Evolutionary conservation across 306 rosid genomes (phyloP).

Genomic region (Inga laurina): DNA sequence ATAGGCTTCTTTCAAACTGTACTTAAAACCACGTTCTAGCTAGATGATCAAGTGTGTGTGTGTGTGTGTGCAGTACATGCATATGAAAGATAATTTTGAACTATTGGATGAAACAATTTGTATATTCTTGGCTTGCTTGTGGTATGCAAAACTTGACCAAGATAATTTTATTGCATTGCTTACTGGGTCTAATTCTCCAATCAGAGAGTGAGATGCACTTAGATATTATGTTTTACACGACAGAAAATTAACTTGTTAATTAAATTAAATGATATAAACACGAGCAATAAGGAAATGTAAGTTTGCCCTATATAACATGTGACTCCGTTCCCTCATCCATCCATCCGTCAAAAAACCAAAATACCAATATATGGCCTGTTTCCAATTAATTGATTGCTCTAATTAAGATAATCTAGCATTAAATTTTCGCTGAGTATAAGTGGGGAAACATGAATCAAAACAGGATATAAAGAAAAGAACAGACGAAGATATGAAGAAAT

Average conservation of each 20-base stretch:
- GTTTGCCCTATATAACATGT: neutral
- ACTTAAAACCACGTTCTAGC: neutral
- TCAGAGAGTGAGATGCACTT: neutral
- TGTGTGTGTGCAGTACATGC: no score
- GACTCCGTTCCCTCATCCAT: neutral
- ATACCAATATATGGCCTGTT: neutral
- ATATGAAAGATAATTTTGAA: neutral
- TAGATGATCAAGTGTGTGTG: neutral
- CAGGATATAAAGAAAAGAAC: neutral
- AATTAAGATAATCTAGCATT: neutral
- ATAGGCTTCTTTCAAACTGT: slow-evolving; percentile 1
- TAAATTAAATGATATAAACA: neutral
- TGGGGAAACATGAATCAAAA: neutral
- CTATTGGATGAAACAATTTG: neutral
- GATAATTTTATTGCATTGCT: slow-evolving; percentile 19
- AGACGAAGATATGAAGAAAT: neutral
- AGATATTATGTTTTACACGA: neutral
- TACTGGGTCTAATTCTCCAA: neutral
- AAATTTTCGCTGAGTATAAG: neutral
- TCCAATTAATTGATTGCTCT: neutral
- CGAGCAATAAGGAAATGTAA: neutral
- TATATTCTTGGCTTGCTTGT: neutral
- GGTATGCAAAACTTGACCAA: slow-evolving; percentile 5
- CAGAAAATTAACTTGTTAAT: neutral
- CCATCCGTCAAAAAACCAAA: neutral